Evolutionary conservation across 805 yeast species (phyloP), one percentile per base, ranked within the genome.

Genomic region (Teunomyces pallodes): DNA sequence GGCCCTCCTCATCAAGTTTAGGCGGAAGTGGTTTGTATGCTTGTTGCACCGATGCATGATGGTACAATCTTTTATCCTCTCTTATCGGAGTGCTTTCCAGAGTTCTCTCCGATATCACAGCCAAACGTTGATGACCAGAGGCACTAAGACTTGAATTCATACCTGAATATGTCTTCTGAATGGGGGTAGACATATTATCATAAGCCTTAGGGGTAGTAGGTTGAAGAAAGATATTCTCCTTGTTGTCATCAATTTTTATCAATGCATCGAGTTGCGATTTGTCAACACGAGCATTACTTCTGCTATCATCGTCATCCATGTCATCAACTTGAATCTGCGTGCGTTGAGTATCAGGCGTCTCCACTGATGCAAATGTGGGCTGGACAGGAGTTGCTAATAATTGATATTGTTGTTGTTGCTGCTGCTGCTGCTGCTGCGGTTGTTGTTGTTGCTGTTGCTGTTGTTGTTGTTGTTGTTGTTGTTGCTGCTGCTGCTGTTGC

Each of bases 151-250:
- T 26, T 9, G 54, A 39, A 10, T 47, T 48, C 16, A 53, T 49
- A 35, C 28, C 42, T 27, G 17, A 38, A 36, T 53, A 47, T 36
- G 52, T 45, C 38, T 56, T 59, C 30, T 44, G 52, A 14, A 55
- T 48, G 6, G 75, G 74, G 0, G 73, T 70, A 3, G 74, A 66
- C 53, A 67, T 56, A 3, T 57, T 43, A 14, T 59, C 63, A 41
- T 55, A 61, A 4, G 54, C 45, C 44, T 70, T 69, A 44, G 58
- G 47, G 35, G 66, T 66, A 46, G 59, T 47, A 13, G 39, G 43
- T 16, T 69, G 76, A 20, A 71, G 64, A 52, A 75, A 76, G 4
- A 72, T 69, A 53, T 77, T 76, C 49, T 78, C 83, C 50, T 79
- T 78, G 54, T 78, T 75, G 36, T 76, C 81, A 26, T 62, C 66